These are phyloP conservation scores for Echium plantagineum DNA, from an alignment of 257 asterid genomes.

Conservation along the genomic window DNA sequence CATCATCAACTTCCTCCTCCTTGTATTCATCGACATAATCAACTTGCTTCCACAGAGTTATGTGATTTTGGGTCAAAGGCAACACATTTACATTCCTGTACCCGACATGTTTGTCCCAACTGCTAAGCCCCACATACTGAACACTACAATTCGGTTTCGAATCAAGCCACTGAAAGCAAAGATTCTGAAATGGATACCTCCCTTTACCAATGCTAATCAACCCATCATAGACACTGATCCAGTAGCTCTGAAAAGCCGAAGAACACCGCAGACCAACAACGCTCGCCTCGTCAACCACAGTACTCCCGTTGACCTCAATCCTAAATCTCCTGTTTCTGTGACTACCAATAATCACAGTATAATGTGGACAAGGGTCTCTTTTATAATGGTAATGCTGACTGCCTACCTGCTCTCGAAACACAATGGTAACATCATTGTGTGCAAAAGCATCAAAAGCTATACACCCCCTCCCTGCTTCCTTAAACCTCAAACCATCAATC, in stretches of 20 bases:
- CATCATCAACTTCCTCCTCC: conserved; percentile 36
- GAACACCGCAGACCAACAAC: conserved; percentile 76
- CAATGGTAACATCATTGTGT: conserved; percentile 84
- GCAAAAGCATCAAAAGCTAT: conserved; percentile 97
- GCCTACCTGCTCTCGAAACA: conserved; percentile 85
- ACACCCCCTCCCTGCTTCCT: conserved; percentile 97
- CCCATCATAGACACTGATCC: conserved; percentile 90
- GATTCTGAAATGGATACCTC: conserved; percentile 92
- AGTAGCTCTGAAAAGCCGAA: conserved; percentile 84
- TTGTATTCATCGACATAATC: conserved; percentile 33
- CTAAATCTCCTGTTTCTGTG: conserved; percentile 77
- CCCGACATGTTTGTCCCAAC: conserved; percentile 97
- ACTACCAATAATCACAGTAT: conserved; percentile 93
- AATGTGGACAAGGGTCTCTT: conserved; percentile 82
- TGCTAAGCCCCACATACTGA: conserved; percentile 90
- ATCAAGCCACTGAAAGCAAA: conserved; percentile 90
- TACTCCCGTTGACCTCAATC: conserved; percentile 77
- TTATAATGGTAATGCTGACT: conserved; percentile 97
- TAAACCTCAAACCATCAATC: conserved; percentile 71
- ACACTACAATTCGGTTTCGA: conserved; percentile 74
- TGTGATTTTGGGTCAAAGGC: conserved; percentile 74
- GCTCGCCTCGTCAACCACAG: conserved; percentile 73
- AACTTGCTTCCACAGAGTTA: conserved; percentile 84
- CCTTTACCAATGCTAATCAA: conserved; percentile 94
- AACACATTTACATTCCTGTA: conserved; percentile 75